A percentile compares a stretch with the other conserved stretches of the same genome.
Conservation (phyloP, 2,329 filamentous ascomycete genomes). For the Aspergillus aculeatus region DNA sequence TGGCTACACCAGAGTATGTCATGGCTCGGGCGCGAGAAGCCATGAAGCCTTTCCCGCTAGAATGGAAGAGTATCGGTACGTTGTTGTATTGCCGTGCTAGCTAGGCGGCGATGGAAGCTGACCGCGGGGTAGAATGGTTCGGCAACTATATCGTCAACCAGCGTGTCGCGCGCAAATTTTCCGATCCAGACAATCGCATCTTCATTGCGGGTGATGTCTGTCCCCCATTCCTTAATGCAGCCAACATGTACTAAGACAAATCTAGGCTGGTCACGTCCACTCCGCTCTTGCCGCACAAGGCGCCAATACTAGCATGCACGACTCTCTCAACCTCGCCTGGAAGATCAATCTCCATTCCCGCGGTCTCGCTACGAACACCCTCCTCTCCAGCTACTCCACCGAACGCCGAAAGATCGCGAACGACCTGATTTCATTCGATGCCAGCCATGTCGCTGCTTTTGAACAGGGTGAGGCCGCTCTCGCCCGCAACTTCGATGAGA, state of each 20-base stretch:
- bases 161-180: constrained; percentile 48
- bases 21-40: constrained; percentile 54
- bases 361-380: constrained; percentile 22
- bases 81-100: neutral
- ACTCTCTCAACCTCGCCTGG: constrained; percentile 38
- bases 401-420: constrained; percentile 33
- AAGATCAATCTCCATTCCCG: constrained; percentile 32
- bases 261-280: constrained; percentile 32
- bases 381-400: constrained; percentile 31
- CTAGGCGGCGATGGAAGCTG: neutral
- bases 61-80: constrained; percentile 38
- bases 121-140: constrained; percentile 45
- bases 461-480: constrained; percentile 63
- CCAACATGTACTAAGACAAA: neutral
- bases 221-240: neutral
- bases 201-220: constrained; percentile 52
- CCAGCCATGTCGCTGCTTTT: constrained; percentile 52
- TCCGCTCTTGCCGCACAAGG: constrained; percentile 36
- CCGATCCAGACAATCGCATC: constrained; percentile 41
- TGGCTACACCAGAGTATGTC: constrained; percentile 63
- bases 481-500: constrained; percentile 67
- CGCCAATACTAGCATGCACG: constrained; percentile 38
- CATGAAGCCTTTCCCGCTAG: constrained; percentile 46
- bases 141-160: constrained; percentile 53
- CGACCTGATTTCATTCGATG: constrained; percentile 33